These are phyloP conservation scores for Mortierella sp. DNA, from an alignment of 371 early-diverging fungal species.

Conservation along the genomic window DNA sequence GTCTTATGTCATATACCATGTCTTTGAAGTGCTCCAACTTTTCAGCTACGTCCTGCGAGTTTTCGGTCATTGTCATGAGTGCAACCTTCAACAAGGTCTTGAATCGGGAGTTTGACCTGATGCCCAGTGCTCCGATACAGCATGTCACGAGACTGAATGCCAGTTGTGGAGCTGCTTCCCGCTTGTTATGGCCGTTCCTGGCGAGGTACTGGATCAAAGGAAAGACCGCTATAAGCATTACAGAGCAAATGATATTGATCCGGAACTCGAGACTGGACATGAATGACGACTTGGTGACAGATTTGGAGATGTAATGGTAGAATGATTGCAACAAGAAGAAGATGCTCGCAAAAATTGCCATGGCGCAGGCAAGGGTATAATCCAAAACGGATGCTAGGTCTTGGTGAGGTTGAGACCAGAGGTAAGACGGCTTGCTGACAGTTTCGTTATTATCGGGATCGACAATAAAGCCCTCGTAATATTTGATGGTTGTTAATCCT, in stretches of 20 bases:
- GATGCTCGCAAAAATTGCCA: conserved; percentile 27
- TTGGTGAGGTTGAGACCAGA: conserved; percentile 16
- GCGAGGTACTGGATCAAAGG: conserved; percentile 34
- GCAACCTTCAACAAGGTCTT: conserved; percentile 15
- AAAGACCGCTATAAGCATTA: conserved; percentile 16
- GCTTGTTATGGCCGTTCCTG: conserved; percentile 23
- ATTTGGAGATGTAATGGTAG: conserved; percentile 43
- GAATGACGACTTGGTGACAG: conserved; percentile 40
- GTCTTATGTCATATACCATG: conserved; percentile 20
- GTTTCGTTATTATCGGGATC: conserved; percentile 28
- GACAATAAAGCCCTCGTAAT: conserved; percentile 45
- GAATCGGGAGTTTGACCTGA: conserved; percentile 25
- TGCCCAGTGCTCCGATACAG: conserved; percentile 20
- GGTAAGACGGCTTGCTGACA: conserved; percentile 25
- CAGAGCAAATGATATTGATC: conserved; percentile 30
- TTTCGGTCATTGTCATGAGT: conserved; percentile 20
- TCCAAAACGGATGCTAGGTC: conserved; percentile 37
- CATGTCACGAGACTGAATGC: conserved; percentile 24
- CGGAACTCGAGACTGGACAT: conserved; percentile 46
- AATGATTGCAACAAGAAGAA: conserved; percentile 40
- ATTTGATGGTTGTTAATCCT: conserved; percentile 41
- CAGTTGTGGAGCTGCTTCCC: conserved; percentile 32
- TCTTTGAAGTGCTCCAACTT: conserved; percentile 44
- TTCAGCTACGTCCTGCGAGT: conserved; percentile 16
- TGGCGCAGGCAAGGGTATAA: conserved; percentile 34